These are phyloP conservation scores for Glaciozyma martinii DNA, from an alignment of 768 basidiomycete species.

Conservation along the genomic window DNA sequence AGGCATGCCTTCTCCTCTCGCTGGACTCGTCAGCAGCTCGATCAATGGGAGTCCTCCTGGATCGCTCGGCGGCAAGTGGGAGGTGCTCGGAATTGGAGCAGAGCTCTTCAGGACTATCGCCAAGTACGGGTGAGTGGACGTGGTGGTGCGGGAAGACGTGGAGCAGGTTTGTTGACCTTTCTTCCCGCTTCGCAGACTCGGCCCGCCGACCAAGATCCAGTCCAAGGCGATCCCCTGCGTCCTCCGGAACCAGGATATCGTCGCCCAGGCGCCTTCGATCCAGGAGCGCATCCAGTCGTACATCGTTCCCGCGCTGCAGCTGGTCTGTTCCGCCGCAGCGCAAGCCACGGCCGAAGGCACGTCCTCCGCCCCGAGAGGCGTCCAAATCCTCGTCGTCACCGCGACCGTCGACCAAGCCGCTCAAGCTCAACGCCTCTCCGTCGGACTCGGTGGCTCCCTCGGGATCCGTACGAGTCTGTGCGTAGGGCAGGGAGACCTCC, in stretches of 20 bases:
- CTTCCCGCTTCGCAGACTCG: conserved; percentile 45
- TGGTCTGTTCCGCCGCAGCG: conserved; percentile 42
- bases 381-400: conserved; percentile 84
- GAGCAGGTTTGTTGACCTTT: background rate
- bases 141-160: background rate
- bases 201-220: conserved; percentile 98
- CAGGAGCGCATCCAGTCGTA: conserved; percentile 98
- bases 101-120: conserved; percentile 78
- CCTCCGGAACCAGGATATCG: conserved; percentile 81
- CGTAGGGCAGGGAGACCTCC: conserved; percentile 47
- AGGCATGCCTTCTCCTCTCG: background rate
- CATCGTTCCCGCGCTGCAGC: conserved; percentile 80
- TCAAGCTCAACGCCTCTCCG: conserved; percentile 89
- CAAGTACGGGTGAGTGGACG: conserved; percentile 56
- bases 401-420: conserved; percentile 98
- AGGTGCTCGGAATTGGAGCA: conserved; percentile 73
- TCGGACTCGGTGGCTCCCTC: conserved; percentile 85
- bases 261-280: conserved; percentile 96
- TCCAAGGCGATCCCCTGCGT: conserved; percentile 93
- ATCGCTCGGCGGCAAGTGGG: conserved; percentile 88
- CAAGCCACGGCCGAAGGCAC: conserved; percentile 19
- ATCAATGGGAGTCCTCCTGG: conserved; percentile 42
- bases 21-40: conserved; percentile 3
- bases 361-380: conserved; percentile 54
- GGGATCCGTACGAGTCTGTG: conserved; percentile 85